Conservation (phyloP, 495 filamentous ascomycete genomes). For the Penicillium pancosmium region DNA sequence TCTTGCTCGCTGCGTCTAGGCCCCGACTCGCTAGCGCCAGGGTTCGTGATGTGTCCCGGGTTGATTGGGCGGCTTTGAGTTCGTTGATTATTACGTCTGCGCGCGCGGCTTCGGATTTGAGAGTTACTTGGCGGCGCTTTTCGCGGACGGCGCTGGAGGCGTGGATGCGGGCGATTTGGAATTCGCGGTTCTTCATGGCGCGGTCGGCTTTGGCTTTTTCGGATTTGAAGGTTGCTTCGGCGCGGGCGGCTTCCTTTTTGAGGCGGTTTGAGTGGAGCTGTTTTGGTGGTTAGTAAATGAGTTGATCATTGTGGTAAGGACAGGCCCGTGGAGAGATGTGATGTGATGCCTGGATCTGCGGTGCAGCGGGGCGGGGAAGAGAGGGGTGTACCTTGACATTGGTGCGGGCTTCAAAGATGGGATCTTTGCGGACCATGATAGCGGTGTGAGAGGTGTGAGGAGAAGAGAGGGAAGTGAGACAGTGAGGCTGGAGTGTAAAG, state of each 20-base stretch:
- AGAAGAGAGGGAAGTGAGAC: neutral
- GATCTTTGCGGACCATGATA: constrained; percentile 52
- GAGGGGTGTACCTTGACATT: constrained; percentile 47
- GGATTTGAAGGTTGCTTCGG: constrained; percentile 50
- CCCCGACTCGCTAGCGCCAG: constrained; percentile 47
- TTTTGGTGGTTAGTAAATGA: neutral
- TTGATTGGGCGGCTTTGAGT: constrained; percentile 50
- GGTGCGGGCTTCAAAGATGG: constrained; percentile 54
- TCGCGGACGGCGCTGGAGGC: constrained; percentile 51
- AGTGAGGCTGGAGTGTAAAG: neutral
- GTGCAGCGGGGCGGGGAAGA: neutral
- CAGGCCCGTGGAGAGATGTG: no score
- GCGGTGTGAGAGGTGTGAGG: neutral
- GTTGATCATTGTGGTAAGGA: no score
- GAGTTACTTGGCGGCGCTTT: constrained; percentile 48
- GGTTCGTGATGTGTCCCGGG: constrained; percentile 50
- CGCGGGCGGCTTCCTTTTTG: constrained; percentile 50
- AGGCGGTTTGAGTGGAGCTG: constrained; percentile 52
- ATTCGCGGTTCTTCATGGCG: constrained; percentile 53
- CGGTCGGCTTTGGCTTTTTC: constrained; percentile 53
- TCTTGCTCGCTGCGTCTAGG: constrained; percentile 47
- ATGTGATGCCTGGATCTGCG: no score
- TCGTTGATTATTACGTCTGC: constrained; percentile 55
- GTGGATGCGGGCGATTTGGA: constrained; percentile 55
- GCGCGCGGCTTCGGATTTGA: constrained; percentile 49